These are phyloP conservation scores for Talaromyces sp. DNA, from an alignment of 2,329 filamentous ascomycete genomes.

Conservation along the genomic window DNA sequence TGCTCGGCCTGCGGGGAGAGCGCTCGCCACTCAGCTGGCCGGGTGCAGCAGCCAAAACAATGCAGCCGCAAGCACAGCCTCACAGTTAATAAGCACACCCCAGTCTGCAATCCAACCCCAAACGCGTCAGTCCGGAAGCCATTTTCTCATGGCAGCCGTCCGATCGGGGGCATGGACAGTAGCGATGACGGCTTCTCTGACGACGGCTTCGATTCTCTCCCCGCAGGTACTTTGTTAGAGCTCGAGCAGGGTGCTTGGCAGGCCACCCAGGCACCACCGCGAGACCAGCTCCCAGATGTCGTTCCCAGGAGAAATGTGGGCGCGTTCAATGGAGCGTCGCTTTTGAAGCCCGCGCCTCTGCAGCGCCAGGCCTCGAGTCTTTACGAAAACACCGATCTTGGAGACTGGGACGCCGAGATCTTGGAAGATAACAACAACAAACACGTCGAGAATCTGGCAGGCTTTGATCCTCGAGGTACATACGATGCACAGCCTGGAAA, in stretches of 20 bases:
- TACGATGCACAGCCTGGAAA: neutral
- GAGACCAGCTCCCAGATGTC: conserved; percentile 6
- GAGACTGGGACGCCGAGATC: conserved; percentile 37
- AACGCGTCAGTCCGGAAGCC: neutral
- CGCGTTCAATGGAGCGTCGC: neutral
- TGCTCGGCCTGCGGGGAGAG: neutral
- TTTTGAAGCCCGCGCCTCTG: neutral
- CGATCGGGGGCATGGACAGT: conserved; percentile 40
- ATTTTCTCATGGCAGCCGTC: conserved; percentile 29
- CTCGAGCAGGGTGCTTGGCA: conserved; percentile 42
- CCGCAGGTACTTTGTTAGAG: conserved; percentile 37
- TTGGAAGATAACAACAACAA: conserved; percentile 28
- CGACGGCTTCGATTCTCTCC: conserved; percentile 41
- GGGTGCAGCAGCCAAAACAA: neutral
- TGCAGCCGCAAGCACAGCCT: neutral
- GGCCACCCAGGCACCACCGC: conserved; percentile 32
- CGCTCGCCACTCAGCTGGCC: neutral
- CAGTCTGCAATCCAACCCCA: neutral
- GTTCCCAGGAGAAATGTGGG: conserved; percentile 1
- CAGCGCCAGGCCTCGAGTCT: conserved; percentile 28
- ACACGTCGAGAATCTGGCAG: neutral
- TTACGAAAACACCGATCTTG: conserved; percentile 39
- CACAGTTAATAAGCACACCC: neutral
- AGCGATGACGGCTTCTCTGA: conserved; percentile 45
- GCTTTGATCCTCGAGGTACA: neutral